Conservation (phyloP, 179 eudicot species). For the Beta corolliflora region DNA sequence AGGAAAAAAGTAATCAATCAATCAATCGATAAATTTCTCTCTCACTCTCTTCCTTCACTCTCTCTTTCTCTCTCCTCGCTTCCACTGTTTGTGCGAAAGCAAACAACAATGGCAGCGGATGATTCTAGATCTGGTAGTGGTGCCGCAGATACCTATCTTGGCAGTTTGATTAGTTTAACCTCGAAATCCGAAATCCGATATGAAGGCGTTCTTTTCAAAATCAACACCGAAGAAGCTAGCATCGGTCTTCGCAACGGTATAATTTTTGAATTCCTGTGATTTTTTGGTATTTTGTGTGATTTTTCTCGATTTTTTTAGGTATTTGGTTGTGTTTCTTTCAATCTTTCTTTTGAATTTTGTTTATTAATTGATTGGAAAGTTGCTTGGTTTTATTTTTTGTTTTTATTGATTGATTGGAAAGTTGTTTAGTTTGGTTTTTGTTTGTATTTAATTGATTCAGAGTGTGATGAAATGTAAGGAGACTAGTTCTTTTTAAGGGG, state of each 20-base stretch:
- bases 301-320: background rate
- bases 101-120: slow-evolving; percentile 32
- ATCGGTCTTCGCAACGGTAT: slow-evolving; percentile 61
- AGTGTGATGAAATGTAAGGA: background rate
- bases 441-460: background rate
- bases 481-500: background rate
- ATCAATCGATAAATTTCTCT: background rate
- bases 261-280: background rate
- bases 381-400: background rate
- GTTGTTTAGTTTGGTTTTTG: background rate
- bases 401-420: background rate
- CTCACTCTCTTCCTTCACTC: background rate
- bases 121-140: slow-evolving; percentile 35
- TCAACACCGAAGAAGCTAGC: slow-evolving; percentile 55
- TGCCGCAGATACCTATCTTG: slow-evolving; percentile 54
- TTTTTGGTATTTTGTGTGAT: background rate
- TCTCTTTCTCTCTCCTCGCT: background rate
- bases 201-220: slow-evolving; percentile 53
- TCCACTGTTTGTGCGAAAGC: background rate
- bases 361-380: background rate
- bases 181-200: slow-evolving; percentile 67
- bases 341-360: too few relatives aligned
- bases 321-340: background rate
- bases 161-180: slow-evolving; percentile 55
- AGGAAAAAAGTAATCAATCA: background rate